Conservation (phyloP, 1,284 basidiomycete genomes). For the Xanthoconium separans region DNA sequence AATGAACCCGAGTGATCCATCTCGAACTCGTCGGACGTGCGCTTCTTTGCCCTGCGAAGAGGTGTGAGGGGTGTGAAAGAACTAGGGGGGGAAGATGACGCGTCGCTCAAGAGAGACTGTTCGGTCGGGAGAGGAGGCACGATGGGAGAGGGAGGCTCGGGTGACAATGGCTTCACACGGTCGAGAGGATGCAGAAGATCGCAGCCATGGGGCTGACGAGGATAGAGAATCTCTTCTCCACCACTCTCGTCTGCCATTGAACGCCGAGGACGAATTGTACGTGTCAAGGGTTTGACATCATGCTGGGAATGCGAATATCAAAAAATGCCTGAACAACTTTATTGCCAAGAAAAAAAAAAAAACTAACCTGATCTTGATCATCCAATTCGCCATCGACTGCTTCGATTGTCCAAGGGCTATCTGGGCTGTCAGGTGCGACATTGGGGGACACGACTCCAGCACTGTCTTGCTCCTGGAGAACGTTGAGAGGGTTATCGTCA, state of each 20-base stretch:
- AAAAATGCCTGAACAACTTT: background rate
- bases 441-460: conserved; percentile 40
- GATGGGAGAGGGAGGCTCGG: conserved; percentile 29
- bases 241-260: conserved; percentile 78
- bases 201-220: conserved; percentile 52
- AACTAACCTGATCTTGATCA: conserved; percentile 61
- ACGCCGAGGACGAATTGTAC: conserved; percentile 52
- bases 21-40: conserved; percentile 80
- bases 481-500: conserved; percentile 29
- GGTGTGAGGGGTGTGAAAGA: conserved; percentile 53
- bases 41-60: conserved; percentile 63
- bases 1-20: conserved; percentile 66
- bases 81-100: conserved; percentile 52
- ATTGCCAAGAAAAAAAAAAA: conserved; percentile 5
- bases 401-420: conserved; percentile 86
- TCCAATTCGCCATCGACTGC: conserved; percentile 76
- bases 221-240: conserved; percentile 80
- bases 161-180: conserved; percentile 29
- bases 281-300: conserved; percentile 44
- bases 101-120: conserved; percentile 29
- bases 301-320: conserved; percentile 27
- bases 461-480: conserved; percentile 45
- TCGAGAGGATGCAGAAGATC: conserved; percentile 36
- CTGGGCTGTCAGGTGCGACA: conserved; percentile 49
- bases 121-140: conserved; percentile 29